Base-by-base conservation (phyloP, 495 filamentous ascomycete species). In the Hyphodiscus hymeniophilus region DNA sequence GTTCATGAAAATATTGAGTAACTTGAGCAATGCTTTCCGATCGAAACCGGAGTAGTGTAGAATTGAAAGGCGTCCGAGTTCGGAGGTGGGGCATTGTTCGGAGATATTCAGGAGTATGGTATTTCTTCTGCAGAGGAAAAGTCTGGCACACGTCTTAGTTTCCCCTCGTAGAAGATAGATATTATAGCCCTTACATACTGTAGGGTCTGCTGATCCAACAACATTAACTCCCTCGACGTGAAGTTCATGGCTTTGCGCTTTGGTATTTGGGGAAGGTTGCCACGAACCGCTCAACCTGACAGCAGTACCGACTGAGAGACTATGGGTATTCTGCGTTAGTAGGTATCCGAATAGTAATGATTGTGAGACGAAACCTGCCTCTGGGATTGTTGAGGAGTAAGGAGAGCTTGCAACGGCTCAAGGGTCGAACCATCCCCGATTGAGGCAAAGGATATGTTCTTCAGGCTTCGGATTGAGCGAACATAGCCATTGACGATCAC, bases 61-160 rank as follows among this genome's bases (percentile, higher is more conserved):
- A 74, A 61, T 95, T 87, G 66, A 85, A 70, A 0, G 89, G 87
- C 22, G 87, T 82, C 60, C 92, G 85, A 28, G 86, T 61, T 50
- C 92, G 88, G 43, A 98, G 78, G 66, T 98, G 92, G 30, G 91
- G 89, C 28, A 95, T 73, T 22, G 83, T 85, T 34, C 92, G 84
- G 40, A 98, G 78, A 62, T 84, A 96, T 58, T 96, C 59, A 44
- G 51, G 51, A 7, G 51, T 46, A 6, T 60, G 58, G 38, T 55
- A 60, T 49, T 60, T 60, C 47, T 60, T 60, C 32, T 60, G 58
- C 40, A 60, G 15, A 6, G 58, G 54, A 21, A 46, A 60, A 3
- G 50, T 60, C 58, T 60, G 31, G 20, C 4, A 15, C 7, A 48
- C 23, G 49, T 45, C 16, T 47, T 35, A 42, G 38, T 7, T 48